These are phyloP conservation scores for Monosporozyma aquatica DNA, from an alignment of 805 yeast species.

Conservation along the genomic window DNA sequence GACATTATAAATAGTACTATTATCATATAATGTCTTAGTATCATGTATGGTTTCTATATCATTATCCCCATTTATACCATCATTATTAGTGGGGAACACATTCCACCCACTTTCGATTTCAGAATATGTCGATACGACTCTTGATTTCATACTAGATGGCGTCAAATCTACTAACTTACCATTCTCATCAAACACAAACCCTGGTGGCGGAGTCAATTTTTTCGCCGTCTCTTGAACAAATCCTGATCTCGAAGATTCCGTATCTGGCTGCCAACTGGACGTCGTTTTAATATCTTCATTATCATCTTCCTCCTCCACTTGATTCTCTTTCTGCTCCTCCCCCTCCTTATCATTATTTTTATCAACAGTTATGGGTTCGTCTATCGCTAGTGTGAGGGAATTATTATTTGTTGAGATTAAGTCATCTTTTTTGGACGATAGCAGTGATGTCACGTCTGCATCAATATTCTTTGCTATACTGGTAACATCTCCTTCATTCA, in stretches of 20 bases:
- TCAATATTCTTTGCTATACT: not conserved
- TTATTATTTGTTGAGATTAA: not conserved
- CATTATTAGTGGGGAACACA: conserved; percentile 27
- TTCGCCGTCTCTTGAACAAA: conserved; percentile 33
- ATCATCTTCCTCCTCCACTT: conserved; percentile 1
- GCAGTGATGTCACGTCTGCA: not conserved
- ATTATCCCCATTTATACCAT: conserved; percentile 9
- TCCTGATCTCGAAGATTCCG: conserved; percentile 32
- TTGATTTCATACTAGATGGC: conserved; percentile 25
- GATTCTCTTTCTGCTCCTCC: too few species aligned
- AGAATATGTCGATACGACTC: conserved; percentile 26
- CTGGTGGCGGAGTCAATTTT: conserved; percentile 26
- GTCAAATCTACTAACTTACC: conserved; percentile 28
- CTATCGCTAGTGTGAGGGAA: too few species aligned
- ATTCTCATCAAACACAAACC: conserved; percentile 26
- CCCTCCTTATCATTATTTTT: not conserved
- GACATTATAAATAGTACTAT: conserved; percentile 30
- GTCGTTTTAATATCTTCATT: not conserved
- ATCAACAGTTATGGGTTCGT: too few species aligned
- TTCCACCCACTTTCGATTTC: conserved; percentile 31
- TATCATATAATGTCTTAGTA: conserved; percentile 30
- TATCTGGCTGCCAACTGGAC: conserved; percentile 47
- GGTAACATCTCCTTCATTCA: not conserved
- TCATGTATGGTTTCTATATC: conserved; percentile 29
- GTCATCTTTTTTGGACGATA: not conserved